Base-by-base conservation (phyloP, 2,329 filamentous ascomycete species). In the Botryotinia globosa region DNA sequence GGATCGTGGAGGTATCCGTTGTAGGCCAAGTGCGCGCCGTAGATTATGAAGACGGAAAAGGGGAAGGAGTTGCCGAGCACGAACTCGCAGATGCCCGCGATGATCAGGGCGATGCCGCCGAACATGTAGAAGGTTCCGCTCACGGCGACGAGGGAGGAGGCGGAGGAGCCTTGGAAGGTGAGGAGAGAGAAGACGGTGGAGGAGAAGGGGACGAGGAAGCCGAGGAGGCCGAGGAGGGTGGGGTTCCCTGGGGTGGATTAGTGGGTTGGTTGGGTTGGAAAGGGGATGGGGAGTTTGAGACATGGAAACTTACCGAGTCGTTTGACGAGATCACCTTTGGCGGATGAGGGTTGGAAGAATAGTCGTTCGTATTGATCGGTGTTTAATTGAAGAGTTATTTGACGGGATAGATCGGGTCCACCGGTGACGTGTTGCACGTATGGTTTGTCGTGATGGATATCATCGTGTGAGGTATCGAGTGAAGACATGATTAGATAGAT, bases 1-100 rank as follows among this genome's bases (percentile, higher is more conserved):
- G 88, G 86, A 2, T 90, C 87, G 71, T 92, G 90, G 32, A 72
- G 12, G 20, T 72, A 75, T 3, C 68, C 74, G 20, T 72, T 42
- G 63, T 74, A 72, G 7, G 69, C 45, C 68, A 51, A 74, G 58
- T 74, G 73, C 44, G 37, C 68, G 37, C 74, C 74, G 45, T 69
- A 75, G 58, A 71, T 70, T 6, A 65, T 69, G 69, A 75, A 75
- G 37, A 74, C 66, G 32, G 66, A 44, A 20, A 75, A 71, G 37
- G 74, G 74, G 29, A 74, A 74, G 16, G 70, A 71, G 67, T 74
- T 75, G 22, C 74, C 74, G 22, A 76, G 70, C 5, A 75, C 73
- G 58, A 75, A 76, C 44, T 76, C 74, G 6, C 16, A n/a, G 32
- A 76, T 72, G 10, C 74, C 74, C 20, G 74, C 74, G 29, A 76